These are phyloP conservation scores for Cytospora paraplurivora DNA, from an alignment of 2,329 filamentous ascomycete genomes.

Conservation along the genomic window DNA sequence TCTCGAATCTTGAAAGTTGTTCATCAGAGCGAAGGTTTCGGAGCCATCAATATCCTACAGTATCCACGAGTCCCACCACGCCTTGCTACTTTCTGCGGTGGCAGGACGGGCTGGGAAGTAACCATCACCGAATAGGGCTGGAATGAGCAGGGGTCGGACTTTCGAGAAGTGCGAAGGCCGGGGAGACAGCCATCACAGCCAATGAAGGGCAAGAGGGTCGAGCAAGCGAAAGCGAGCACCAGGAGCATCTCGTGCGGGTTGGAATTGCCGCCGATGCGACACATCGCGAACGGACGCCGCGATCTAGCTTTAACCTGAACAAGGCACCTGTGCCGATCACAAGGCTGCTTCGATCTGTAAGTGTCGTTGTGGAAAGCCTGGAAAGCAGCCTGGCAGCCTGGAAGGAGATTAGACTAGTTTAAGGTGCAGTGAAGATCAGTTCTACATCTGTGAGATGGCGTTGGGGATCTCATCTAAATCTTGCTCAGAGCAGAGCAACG, in stretches of 20 bases:
- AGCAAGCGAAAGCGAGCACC: conserved; percentile 21
- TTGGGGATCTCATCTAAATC: no score
- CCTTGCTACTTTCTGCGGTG: neutral
- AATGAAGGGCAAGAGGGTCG: conserved; percentile 9
- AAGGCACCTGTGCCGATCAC: no score
- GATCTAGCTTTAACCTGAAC: neutral
- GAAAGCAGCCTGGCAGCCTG: no score
- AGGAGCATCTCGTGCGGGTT: neutral
- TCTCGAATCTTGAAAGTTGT: no score
- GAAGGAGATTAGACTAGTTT: no score
- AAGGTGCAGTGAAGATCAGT: no score
- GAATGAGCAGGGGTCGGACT: conserved; percentile 13
- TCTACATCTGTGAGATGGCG: no score
- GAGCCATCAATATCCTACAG: no score
- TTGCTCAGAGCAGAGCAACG: no score
- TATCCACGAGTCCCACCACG: neutral
- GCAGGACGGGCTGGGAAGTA: neutral
- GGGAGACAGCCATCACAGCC: neutral
- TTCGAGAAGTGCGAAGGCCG: conserved; percentile 16
- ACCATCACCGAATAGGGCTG: neutral
- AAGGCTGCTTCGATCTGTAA: no score
- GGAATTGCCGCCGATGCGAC: neutral
- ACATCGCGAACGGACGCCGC: neutral
- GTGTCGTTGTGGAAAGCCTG: no score
- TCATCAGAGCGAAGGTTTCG: no score